A percentile compares a stretch with the other conserved stretches of the same genome.
Conservation (phyloP, 2,329 filamentous ascomycete species). For the Zymoseptoria brevis region DNA sequence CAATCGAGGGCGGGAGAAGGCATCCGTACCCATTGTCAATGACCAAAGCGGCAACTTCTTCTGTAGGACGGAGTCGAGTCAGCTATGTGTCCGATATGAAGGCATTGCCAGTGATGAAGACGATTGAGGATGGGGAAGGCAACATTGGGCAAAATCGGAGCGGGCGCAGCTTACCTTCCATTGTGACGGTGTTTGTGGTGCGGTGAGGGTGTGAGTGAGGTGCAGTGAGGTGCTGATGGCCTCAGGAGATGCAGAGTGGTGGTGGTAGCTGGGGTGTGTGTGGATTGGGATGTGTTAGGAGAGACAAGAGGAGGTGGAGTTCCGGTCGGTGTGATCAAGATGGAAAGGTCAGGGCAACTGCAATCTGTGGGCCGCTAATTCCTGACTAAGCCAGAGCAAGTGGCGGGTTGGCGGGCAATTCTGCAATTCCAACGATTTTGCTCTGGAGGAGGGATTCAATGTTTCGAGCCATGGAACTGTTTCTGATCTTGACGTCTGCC, state of each 20-base stretch:
- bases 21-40: slow-evolving; percentile 99
- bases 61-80: slow-evolving; percentile 44
- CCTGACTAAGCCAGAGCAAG: neutral
- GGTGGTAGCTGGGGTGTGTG: slow-evolving; percentile 4
- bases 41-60: slow-evolving; percentile 99
- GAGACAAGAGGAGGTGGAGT: neutral
- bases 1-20: slow-evolving; percentile 31
- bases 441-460: neutral
- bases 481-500: neutral
- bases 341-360: neutral
- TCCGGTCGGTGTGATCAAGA: slow-evolving; percentile 1
- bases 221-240: slow-evolving; percentile 5
- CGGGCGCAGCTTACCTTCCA: slow-evolving; percentile 25
- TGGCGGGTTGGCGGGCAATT: neutral
- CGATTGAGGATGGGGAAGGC: slow-evolving; percentile 11
- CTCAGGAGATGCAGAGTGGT: slow-evolving; percentile 2
- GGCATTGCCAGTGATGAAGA: slow-evolving; percentile 6
- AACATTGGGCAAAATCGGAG: slow-evolving; percentile 10
- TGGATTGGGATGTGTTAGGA: slow-evolving; percentile 1
- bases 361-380: neutral
- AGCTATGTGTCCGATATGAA: slow-evolving; percentile 11
- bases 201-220: slow-evolving; percentile 1
- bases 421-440: neutral
- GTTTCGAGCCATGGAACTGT: neutral
- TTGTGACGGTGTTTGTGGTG: slow-evolving; percentile 20